A percentile compares a stretch with the other conserved stretches of the same genome.
Conservation (phyloP, 257 asterid genomes). For the Salvia hispanica region DNA sequence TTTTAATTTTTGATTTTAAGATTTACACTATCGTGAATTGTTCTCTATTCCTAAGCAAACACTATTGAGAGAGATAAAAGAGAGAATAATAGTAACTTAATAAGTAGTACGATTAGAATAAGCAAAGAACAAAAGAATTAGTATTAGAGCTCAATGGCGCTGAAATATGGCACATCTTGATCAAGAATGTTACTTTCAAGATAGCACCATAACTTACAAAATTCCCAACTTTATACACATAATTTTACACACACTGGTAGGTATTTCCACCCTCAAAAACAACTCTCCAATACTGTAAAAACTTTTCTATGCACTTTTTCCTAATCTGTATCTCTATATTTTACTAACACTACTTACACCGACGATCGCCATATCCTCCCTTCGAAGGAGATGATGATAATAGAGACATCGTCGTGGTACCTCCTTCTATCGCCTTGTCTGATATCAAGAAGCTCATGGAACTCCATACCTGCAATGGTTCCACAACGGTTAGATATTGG, state of each 20-base stretch:
- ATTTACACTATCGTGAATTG: too few relatives aligned
- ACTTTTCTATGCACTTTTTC: constrained; percentile 27
- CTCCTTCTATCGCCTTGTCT: constrained; percentile 90
- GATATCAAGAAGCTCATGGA: constrained; percentile 78
- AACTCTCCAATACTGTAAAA: constrained; percentile 18
- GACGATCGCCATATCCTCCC: constrained; percentile 95
- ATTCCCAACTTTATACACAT: constrained; percentile 30
- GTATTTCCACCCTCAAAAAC: constrained; percentile 17
- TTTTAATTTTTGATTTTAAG: too few relatives aligned
- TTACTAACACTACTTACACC: constrained; percentile 43
- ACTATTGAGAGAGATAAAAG: neutral
- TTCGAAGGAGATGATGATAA: constrained; percentile 85
- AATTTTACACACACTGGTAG: constrained; percentile 33
- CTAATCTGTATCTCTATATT: constrained; percentile 25
- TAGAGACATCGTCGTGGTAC: constrained; percentile 91
- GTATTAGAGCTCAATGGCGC: constrained; percentile 24
- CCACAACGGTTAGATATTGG: constrained; percentile 13
- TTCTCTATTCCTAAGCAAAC: neutral
- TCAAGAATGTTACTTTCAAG: constrained; percentile 30
- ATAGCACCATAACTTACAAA: constrained; percentile 34
- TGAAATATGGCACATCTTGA: constrained; percentile 26
- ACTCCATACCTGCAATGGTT: constrained; percentile 66
- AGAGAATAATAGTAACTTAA: neutral
- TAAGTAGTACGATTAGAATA: neutral
- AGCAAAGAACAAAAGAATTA: constrained; percentile 40